Percentiles rank a stretch among this genome's conserved stretches.
Conservation (phyloP, 495 filamentous ascomycete genomes). For the Xylaria palmicola region DNA sequence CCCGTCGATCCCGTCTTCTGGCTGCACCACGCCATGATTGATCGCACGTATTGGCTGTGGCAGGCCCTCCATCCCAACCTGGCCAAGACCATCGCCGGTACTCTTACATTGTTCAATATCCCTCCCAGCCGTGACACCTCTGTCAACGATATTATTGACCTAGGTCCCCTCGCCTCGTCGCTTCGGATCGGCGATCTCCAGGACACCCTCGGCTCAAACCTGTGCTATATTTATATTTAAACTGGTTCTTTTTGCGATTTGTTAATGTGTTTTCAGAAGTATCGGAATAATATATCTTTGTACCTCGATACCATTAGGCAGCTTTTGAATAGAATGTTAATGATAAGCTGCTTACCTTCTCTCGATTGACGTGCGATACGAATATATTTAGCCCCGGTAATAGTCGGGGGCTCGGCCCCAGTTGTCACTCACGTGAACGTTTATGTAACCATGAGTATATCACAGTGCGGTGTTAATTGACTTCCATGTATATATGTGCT, state of each 20-base stretch:
- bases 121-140: conserved; percentile 38
- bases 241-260: neutral
- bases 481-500: too few relatives aligned
- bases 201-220: conserved; percentile 42
- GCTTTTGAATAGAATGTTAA: too few relatives aligned
- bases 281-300: too few relatives aligned
- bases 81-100: conserved; percentile 49
- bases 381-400: too few relatives aligned
- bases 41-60: conserved; percentile 71
- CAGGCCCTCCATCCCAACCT: conserved; percentile 54
- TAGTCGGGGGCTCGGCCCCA: too few relatives aligned
- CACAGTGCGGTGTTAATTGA: neutral
- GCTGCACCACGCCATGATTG: conserved; percentile 66
- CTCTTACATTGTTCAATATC: conserved; percentile 55
- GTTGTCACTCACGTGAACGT: too few relatives aligned
- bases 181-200: conserved; percentile 45
- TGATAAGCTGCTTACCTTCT: too few relatives aligned
- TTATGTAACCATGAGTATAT: too few relatives aligned
- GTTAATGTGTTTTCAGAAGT: too few relatives aligned
- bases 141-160: conserved; percentile 43
- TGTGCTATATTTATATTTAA: conserved; percentile 53
- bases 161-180: conserved; percentile 37
- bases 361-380: too few relatives aligned
- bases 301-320: conserved; percentile 1
- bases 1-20: conserved; percentile 69